Evolutionary conservation across 1,284 basidiomycete species (phyloP), one percentile per base, ranked within the genome.

Genomic region (Phaffia rhodozyma): DNA sequence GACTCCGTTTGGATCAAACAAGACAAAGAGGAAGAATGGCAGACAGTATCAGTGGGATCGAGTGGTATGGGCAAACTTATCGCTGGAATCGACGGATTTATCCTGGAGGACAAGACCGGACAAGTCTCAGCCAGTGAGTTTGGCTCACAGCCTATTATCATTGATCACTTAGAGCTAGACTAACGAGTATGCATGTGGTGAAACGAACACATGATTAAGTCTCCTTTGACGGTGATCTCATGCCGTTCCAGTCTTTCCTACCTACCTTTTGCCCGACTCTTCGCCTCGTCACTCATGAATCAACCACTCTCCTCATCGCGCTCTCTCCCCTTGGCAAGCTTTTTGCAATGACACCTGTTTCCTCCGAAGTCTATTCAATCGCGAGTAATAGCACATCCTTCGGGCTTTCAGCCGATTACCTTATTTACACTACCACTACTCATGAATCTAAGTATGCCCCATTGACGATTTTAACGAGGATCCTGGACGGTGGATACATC

Each of bases 391-490:
- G 80, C 25, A 93, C 84, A 27, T 97, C 93, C 0, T 91, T 93
- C 75, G 81, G 82, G 0, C 69, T 89, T n/a, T 85, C 88, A 0
- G 83, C 86, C 7, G 82, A 84, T 20, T 92, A 91, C 72, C 77
- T 97, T 43, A 86, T 96, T 55, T 96, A 85, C 77, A 92, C 90
- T 1, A 91, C 89, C 0, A 84, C 84, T 5, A 77, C 89, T 0
- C 94, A 98, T 71, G 84, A 89, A 56, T 86, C 84, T 0, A 81
- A 83, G 49, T 97, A 93, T 71, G 81, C 83, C 0, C 85, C 89
- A 1, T 70, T 88, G 7, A 63, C 70, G 1, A 70, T 71, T 6
- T 56, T 80, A 5, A 66, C 62, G 27, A 68, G 69, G 13, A 67
- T 75, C 7, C 66, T 71, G 11, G 62, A 67, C 5, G 75, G 71